phyloP scores from a whole-genome alignment of 1,284 basidiomycete genomes.

The Grifola frondosa region DNA sequence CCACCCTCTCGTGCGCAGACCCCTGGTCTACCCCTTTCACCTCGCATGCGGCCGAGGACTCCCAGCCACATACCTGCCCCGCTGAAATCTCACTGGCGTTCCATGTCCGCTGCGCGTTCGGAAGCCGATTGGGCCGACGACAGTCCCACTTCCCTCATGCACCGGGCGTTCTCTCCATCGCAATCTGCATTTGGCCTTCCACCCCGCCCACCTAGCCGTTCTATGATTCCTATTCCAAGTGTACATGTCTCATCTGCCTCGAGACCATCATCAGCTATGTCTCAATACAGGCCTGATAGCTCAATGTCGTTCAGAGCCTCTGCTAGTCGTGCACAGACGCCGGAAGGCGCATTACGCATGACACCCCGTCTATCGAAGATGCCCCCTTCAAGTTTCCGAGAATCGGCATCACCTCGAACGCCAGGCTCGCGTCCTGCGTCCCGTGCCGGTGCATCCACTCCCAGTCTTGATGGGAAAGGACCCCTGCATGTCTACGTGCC shows the following conservation, averaged over 20 bases:
- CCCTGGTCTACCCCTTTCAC: constrained; percentile 25
- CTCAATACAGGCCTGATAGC: constrained; percentile 59
- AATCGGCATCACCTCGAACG: constrained; percentile 49
- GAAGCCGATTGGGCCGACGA: constrained; percentile 50
- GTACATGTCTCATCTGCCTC: constrained; percentile 70
- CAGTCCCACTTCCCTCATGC: constrained; percentile 42
- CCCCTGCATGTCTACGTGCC: constrained; percentile 68
- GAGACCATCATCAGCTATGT: constrained; percentile 69
- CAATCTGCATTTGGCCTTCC: constrained; percentile 42
- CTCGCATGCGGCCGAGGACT: constrained; percentile 68
- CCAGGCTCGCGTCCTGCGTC: constrained; percentile 64
- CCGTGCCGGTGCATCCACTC: constrained; percentile 60
- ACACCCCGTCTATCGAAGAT: constrained; percentile 48
- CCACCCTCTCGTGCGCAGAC: constrained; percentile 39
- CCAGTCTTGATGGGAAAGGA: constrained; percentile 45
- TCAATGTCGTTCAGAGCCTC: constrained; percentile 48
- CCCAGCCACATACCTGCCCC: constrained; percentile 75
- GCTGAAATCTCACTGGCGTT: constrained; percentile 41
- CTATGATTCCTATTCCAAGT: constrained; percentile 77
- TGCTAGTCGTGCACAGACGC: constrained; percentile 62
- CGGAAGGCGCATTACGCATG: constrained; percentile 55
- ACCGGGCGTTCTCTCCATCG: constrained; percentile 67
- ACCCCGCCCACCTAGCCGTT: constrained; percentile 76
- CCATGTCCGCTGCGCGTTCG: constrained; percentile 48
- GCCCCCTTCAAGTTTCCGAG: constrained; percentile 77